A percentile compares a stretch with the other conserved stretches of the same genome.
Conservation (phyloP, 2,329 filamentous ascomycete genomes). For the Verticillium klebahnii region DNA sequence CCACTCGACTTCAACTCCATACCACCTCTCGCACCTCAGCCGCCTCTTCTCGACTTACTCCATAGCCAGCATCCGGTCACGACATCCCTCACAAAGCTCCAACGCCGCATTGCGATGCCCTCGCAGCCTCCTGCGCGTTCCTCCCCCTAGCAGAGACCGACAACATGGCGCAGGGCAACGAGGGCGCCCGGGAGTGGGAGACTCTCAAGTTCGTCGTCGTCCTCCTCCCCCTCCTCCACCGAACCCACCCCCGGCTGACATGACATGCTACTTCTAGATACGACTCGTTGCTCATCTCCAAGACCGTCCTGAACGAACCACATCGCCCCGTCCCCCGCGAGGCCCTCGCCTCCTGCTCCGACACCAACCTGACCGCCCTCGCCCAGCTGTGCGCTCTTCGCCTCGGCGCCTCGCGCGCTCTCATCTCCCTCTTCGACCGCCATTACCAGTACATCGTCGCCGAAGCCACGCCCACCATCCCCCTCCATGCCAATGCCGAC, state of each 20-base stretch:
- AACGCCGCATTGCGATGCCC: neutral
- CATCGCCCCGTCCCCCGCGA: slow-evolving; percentile 16
- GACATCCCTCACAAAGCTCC: too few relatives aligned
- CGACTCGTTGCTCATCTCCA: slow-evolving; percentile 12
- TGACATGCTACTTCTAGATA: slow-evolving; percentile 5
- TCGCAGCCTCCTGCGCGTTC: neutral
- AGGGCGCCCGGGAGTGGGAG: slow-evolving; percentile 23
- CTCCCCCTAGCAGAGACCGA: neutral
- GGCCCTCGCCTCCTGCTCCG: slow-evolving; percentile 22
- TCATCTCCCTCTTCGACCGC: slow-evolving; percentile 48
- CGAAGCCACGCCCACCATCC: slow-evolving; percentile 40
- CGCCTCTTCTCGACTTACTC: too few relatives aligned
- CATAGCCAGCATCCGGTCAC: too few relatives aligned
- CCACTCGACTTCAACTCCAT: too few relatives aligned
- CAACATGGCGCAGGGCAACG: slow-evolving; percentile 15
- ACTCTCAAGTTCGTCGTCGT: slow-evolving; percentile 21
- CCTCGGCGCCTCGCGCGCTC: slow-evolving; percentile 29
- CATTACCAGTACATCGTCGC: slow-evolving; percentile 44
- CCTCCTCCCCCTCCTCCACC: neutral
- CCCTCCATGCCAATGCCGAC: slow-evolving; percentile 24
- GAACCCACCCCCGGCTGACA: neutral
- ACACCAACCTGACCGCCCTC: slow-evolving; percentile 40
- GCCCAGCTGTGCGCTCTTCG: slow-evolving; percentile 43
- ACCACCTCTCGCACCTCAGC: too few relatives aligned
- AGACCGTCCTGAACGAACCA: slow-evolving; percentile 16